These are phyloP conservation scores for Corniculantispora saksenae DNA, from an alignment of 2,329 filamentous ascomycete species.

Conservation along the genomic window DNA sequence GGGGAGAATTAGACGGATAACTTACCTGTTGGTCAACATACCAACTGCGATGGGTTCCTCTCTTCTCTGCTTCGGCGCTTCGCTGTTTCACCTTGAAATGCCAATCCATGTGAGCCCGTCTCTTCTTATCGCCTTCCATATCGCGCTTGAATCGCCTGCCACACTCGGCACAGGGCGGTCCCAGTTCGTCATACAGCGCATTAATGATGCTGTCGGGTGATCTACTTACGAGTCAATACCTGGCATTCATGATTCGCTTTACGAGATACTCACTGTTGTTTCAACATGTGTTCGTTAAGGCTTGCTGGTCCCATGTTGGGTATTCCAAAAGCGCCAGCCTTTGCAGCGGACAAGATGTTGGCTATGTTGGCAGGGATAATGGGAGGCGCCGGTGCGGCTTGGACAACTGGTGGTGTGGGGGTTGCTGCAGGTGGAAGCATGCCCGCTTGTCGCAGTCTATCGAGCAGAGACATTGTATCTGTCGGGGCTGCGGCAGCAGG, in stretches of 20 bases:
- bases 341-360: conserved; percentile 37
- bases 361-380: conserved; percentile 38
- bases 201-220: conserved; percentile 69
- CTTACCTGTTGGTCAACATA: conserved; percentile 85
- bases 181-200: conserved; percentile 75
- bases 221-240: conserved; percentile 42
- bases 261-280: conserved; percentile 60
- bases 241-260: neutral
- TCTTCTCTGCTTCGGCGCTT: conserved; percentile 80
- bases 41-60: conserved; percentile 90
- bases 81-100: conserved; percentile 93
- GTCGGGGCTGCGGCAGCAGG: conserved; percentile 39
- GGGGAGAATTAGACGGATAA: neutral
- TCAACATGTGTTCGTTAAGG: conserved; percentile 64
- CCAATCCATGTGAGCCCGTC: conserved; percentile 95
- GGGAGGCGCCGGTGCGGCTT: conserved; percentile 32
- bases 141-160: conserved; percentile 81
- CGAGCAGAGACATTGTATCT: conserved; percentile 62
- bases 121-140: conserved; percentile 77
- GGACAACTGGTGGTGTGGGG: conserved; percentile 34
- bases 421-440: conserved; percentile 55
- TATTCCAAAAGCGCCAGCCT: conserved; percentile 22
- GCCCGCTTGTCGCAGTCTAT: conserved; percentile 68
- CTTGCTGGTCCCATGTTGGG: conserved; percentile 25
- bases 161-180: conserved; percentile 88